Evolutionary conservation across 169 alveolate species (phyloP).

Genomic region (Cyclospora cayetanensis): DNA sequence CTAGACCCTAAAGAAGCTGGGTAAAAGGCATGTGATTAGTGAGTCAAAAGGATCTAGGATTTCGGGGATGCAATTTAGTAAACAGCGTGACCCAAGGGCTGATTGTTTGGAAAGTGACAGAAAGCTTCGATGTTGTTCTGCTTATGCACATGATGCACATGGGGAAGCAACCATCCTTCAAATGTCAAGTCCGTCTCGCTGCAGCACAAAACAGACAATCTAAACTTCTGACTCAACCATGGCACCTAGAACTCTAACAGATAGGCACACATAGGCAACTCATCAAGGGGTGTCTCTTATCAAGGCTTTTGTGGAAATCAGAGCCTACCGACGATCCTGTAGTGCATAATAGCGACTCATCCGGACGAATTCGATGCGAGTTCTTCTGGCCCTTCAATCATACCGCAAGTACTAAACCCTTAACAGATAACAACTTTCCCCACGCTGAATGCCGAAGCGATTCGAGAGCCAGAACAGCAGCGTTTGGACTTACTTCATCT

Average conservation of each 20-base stretch:
- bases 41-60: slow-evolving; percentile 30
- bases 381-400: slow-evolving; percentile 57
- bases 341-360: slow-evolving; percentile 72
- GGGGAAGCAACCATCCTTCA: slow-evolving; percentile 73
- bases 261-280: neutral
- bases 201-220: slow-evolving; percentile 3
- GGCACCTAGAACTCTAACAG: neutral
- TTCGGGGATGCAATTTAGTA: slow-evolving; percentile 43
- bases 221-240: neutral
- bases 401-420: neutral
- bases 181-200: slow-evolving; percentile 60
- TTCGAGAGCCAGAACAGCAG: neutral
- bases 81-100: slow-evolving; percentile 41
- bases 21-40: no score
- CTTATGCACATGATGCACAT: slow-evolving; percentile 66
- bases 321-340: slow-evolving; percentile 68
- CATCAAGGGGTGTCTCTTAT: neutral
- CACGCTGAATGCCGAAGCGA: neutral
- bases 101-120: slow-evolving; percentile 51
- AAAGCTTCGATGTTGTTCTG: neutral
- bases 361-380: slow-evolving; percentile 70
- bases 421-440: neutral
- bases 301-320: neutral
- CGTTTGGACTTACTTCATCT: slow-evolving; percentile 65
- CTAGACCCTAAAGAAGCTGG: no score